Evolutionary conservation across 495 filamentous ascomycete species (phyloP), one percentile per base, ranked within the genome.

Genomic region (Bombardia bombarda): DNA sequence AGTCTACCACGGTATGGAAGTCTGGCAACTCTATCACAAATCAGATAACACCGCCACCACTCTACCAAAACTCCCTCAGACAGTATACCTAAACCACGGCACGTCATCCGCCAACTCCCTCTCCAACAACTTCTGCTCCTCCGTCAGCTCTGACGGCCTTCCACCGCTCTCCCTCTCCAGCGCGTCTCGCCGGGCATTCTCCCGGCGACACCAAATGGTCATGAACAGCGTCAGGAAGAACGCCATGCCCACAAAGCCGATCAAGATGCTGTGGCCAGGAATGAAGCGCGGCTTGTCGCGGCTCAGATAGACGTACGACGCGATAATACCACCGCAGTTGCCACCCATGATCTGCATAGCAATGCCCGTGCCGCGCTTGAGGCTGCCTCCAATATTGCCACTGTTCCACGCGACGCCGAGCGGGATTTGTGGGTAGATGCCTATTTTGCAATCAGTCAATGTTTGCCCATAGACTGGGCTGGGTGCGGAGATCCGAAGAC

Each of bases 331-430:
- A 8, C 84, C 83, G 10, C 83, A 64, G 55, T 86, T 87, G 4
- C 83, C 84, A 49, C 87, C 83, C 26, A 75, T 78, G 22, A 87
- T 82, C 53, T 89, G 84, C 70, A 87, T 76, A 3, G 84, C 84
- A 42, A 86, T 87, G 21, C 81, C 83, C 18, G 80, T 82, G 38
- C 73, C 78, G 16, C 84, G 74, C 58, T 87, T 89, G 3, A 83
- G 18, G 49, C 83, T 81, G 0, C 84, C 84, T 8, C 80, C 82
- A 34, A 85, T 81, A 51, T 89, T 89, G 61, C 82, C 81, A 4
- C 83, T 80, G 32, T 85, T 84, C 84, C 83, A 89, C 0, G 80
- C 80, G 4, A 89, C 64, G 21, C 83, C 77, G 43, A 85, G 78
- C 0, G 82, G 83, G 12, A 82, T 75, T 13, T 75, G 69, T 0